Evolutionary conservation across 176 grass and related monocot species (phyloP).

Genomic region (Cocos nucifera): DNA sequence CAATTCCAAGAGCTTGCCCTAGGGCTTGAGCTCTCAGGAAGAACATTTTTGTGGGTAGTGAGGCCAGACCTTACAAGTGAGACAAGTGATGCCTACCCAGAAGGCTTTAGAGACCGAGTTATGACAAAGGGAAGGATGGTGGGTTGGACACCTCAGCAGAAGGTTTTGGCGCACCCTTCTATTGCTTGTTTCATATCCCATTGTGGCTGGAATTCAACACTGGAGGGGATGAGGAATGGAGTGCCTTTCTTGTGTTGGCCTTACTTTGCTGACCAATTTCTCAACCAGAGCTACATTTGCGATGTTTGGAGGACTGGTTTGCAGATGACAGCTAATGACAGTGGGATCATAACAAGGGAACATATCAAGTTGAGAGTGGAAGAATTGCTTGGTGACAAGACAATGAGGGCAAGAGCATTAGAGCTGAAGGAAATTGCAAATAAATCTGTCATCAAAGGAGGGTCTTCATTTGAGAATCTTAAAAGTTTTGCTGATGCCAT

Average conservation of each 20-base stretch:
- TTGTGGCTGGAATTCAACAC: too few species aligned
- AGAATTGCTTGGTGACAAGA: slow-evolving; percentile 1
- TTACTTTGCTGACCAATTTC: too few species aligned
- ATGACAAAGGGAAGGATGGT: too few species aligned
- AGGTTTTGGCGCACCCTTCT: too few species aligned
- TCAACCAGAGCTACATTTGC: too few species aligned
- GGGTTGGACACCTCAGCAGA: too few species aligned
- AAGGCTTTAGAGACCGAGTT: slow-evolving; percentile 12
- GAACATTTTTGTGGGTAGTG: slow-evolving; percentile 57
- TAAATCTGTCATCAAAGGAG: background rate
- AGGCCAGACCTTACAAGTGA: slow-evolving; percentile 27
- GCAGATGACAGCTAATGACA: background rate
- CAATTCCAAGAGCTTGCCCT: slow-evolving; percentile 49
- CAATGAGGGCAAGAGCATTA: background rate
- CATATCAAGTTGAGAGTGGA: slow-evolving; percentile 8
- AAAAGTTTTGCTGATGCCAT: too few species aligned
- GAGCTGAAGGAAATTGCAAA: slow-evolving; percentile 15
- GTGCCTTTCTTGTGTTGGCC: too few species aligned
- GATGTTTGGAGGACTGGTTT: too few species aligned
- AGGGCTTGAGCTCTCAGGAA: slow-evolving; percentile 25
- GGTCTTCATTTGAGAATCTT: slow-evolving; percentile 17
- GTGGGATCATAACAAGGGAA: slow-evolving; percentile 1
- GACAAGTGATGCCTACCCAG: slow-evolving; percentile 12
- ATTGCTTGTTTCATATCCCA: too few species aligned
- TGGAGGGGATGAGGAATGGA: too few species aligned